Percentiles rank a stretch among this genome's conserved stretches.
These are phyloP conservation scores for Chytriomyces sp. DNA, from an alignment of 192 early-diverging fungal genomes.

Conservation along the genomic window DNA sequence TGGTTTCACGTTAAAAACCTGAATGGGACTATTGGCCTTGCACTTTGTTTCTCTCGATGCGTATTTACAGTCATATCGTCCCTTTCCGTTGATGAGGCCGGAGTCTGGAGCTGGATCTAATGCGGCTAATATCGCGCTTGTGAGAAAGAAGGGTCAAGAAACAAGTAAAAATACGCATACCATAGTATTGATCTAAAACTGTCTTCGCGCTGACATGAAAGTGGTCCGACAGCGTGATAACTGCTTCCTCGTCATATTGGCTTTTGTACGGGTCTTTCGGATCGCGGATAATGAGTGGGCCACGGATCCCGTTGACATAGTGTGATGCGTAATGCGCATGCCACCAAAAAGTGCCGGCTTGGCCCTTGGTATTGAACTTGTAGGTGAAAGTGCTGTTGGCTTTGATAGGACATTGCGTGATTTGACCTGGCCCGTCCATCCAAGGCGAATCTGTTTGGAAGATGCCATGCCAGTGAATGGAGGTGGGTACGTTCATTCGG, in stretches of 20 bases:
- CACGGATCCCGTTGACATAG: conserved; percentile 71
- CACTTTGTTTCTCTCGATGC: not conserved
- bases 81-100: conserved; percentile 56
- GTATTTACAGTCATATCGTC: conserved; percentile 2
- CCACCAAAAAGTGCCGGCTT: conserved; percentile 84
- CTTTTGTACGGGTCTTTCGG: conserved; percentile 60
- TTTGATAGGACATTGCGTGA: conserved; percentile 58
- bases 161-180: not conserved
- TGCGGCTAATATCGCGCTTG: conserved; percentile 43
- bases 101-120: conserved; percentile 68
- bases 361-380: conserved; percentile 55
- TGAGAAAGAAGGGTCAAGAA: conserved; percentile 30
- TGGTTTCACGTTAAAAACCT: not conserved
- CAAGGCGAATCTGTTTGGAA: conserved; percentile 71
- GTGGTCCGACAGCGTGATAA: conserved; percentile 55
- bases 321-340: conserved; percentile 19
- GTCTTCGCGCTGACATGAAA: conserved; percentile 54
- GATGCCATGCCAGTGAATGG: conserved; percentile 64
- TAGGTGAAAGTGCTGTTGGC: conserved; percentile 63
- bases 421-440: conserved; percentile 68
- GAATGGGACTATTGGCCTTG: not conserved
- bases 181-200: conserved; percentile 57
- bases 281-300: conserved; percentile 69
- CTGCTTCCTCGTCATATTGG: conserved; percentile 52
- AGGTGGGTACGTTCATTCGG: conserved; percentile 32